phyloP scores from a whole-genome alignment of 768 basidiomycete species.

The Tulasnella calospora region DNA sequence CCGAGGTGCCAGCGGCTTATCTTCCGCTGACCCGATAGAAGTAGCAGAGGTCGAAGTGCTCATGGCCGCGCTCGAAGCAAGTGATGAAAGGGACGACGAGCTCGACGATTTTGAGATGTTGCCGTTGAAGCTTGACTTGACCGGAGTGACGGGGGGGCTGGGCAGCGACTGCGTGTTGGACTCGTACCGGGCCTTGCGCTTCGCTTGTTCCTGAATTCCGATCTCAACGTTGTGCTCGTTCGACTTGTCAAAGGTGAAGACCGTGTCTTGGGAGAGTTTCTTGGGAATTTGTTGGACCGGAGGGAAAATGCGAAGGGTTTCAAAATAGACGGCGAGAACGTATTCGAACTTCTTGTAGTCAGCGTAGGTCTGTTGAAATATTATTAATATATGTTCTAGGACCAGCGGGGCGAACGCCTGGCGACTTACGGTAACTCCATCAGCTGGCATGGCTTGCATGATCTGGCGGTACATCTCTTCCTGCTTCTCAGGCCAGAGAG shows the following conservation, averaged over 20 bases:
- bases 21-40: not conserved
- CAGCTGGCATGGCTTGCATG: constrained; percentile 37
- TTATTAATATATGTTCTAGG: not conserved
- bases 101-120: not conserved
- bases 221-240: constrained; percentile 20
- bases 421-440: constrained; percentile 27
- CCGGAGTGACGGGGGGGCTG: not conserved
- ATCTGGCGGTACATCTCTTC: constrained; percentile 48
- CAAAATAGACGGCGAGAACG: constrained; percentile 11
- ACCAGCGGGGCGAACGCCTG: not conserved
- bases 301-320: constrained; percentile 17
- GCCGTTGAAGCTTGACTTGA: not conserved
- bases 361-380: not conserved
- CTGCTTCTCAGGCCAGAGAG: constrained; percentile 47
- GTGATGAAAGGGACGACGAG: not conserved
- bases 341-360: constrained; percentile 12
- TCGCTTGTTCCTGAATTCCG: constrained; percentile 3
- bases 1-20: not conserved
- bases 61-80: not conserved
- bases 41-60: constrained; percentile 16
- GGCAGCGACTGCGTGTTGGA: not conserved
- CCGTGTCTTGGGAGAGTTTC: constrained; percentile 15
- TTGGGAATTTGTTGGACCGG: constrained; percentile 26
- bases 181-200: not conserved
- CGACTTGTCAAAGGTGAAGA: constrained; percentile 20